A percentile compares a stretch with the other conserved stretches of the same genome.
phyloP scores from a whole-genome alignment of 1,284 basidiomycete species.

The Ganoderma lucidum region DNA sequence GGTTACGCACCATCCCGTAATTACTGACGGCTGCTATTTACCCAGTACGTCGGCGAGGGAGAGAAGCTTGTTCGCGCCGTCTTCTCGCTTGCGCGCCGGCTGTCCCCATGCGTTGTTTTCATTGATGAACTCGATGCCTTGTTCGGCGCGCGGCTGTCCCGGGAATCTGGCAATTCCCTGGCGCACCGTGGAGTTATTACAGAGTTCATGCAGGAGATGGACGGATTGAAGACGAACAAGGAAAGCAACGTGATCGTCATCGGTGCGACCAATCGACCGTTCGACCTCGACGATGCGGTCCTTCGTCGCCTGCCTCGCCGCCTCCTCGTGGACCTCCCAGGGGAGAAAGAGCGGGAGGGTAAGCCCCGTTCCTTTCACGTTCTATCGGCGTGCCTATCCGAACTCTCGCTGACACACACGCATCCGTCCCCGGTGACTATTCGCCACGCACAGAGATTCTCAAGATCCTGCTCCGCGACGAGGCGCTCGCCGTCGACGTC shows the following conservation, averaged over 20 bases:
- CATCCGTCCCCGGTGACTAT: constrained; percentile 6
- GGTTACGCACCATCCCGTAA: not conserved
- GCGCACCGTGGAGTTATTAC: constrained; percentile 88
- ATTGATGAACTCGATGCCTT: constrained; percentile 96
- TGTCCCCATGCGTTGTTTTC: constrained; percentile 95
- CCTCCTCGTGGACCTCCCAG: constrained; percentile 86
- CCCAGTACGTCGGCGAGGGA: constrained; percentile 91
- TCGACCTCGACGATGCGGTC: constrained; percentile 87
- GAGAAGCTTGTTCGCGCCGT: constrained; percentile 94
- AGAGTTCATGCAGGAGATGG: constrained; percentile 99
- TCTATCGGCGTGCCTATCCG: constrained; percentile 18
- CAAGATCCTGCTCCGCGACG: constrained; percentile 83
- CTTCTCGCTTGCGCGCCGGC: constrained; percentile 86
- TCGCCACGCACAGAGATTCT: constrained; percentile 71
- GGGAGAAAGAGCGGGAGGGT: constrained; percentile 85
- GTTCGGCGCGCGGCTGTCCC: constrained; percentile 87
- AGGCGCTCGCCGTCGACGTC: constrained; percentile 74
- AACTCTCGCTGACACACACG: constrained; percentile 18
- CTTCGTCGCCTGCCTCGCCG: constrained; percentile 85
- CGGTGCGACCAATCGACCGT: constrained; percentile 92
- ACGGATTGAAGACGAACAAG: constrained; percentile 83
- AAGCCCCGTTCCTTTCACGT: constrained; percentile 31
- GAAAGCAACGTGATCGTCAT: constrained; percentile 92
- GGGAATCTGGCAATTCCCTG: constrained; percentile 83
- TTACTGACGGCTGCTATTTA: constrained; percentile 2